Conservation (phyloP, 2,329 filamentous ascomycete species). For the Ophiostoma triangulosporum region DNA sequence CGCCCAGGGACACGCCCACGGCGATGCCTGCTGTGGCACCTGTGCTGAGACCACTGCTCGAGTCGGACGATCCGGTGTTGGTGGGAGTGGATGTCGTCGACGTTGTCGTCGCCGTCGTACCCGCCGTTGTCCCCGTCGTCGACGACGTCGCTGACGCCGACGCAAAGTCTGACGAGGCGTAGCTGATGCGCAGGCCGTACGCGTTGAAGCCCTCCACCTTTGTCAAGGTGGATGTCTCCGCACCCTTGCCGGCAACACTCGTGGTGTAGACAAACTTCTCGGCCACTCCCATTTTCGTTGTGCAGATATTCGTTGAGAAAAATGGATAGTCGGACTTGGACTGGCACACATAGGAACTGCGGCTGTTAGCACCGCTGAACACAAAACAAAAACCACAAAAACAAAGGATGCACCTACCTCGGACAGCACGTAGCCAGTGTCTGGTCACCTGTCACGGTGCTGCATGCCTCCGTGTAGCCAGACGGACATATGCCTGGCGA, state of each 20-base stretch:
- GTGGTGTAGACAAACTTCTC: constrained; percentile 1
- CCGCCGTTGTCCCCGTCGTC: neutral
- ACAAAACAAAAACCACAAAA: neutral
- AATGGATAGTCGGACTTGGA: neutral
- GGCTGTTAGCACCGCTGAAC: neutral
- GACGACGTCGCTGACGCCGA: neutral
- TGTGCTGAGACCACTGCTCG: constrained; percentile 20
- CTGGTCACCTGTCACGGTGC: neutral
- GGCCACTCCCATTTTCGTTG: neutral
- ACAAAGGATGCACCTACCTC: neutral
- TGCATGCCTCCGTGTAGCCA: constrained; percentile 7
- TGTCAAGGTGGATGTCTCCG: neutral
- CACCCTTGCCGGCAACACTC: constrained; percentile 1
- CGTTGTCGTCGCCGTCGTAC: neutral
- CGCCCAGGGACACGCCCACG: constrained; percentile 26
- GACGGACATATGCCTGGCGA: constrained; percentile 10
- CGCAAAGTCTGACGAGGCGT: constrained; percentile 4
- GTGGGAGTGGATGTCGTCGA: neutral
- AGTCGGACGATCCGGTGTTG: neutral
- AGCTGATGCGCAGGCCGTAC: constrained; percentile 8
- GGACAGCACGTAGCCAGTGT: constrained; percentile 11
- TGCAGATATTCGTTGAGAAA: constrained; percentile 6
- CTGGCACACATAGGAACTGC: constrained; percentile 4
- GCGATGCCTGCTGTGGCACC: constrained; percentile 36
- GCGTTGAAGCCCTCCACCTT: constrained; percentile 7